Conservation (phyloP, 2,329 filamentous ascomycete species). For the Sporothrix pseudoabietina region DNA sequence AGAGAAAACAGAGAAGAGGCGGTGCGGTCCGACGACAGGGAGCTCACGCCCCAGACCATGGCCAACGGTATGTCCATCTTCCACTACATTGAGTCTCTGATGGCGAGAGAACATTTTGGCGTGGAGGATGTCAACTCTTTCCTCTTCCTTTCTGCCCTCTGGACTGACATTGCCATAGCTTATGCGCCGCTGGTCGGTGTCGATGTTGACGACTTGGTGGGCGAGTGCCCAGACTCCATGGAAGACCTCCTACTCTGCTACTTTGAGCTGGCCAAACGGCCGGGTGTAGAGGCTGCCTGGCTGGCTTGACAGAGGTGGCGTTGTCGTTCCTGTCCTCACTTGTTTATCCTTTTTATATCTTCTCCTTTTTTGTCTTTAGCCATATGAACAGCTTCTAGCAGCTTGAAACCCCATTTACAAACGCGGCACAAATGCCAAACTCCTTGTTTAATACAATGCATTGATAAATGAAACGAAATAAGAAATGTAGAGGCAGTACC, state of each 20-base stretch:
- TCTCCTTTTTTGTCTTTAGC: background rate
- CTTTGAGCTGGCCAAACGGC: slow-evolving; percentile 12
- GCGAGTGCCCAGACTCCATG: background rate
- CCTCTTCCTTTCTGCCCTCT: background rate
- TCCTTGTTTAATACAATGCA: background rate
- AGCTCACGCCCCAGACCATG: background rate
- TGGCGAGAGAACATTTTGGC: background rate
- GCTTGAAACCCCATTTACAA: background rate
- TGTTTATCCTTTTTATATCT: background rate
- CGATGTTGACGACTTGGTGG: background rate
- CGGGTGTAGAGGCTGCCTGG: background rate
- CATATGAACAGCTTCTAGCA: background rate
- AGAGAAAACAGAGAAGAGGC: background rate
- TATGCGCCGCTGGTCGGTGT: background rate
- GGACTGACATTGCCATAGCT: background rate
- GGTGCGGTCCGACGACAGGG: background rate
- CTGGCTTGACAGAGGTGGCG: background rate
- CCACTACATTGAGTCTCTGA: background rate
- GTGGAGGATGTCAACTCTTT: background rate
- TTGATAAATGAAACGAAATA: slow-evolving; percentile 3
- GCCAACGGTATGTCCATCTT: slow-evolving; percentile 17
- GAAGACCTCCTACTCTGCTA: background rate
- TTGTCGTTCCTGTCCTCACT: background rate
- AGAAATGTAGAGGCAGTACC: background rate
- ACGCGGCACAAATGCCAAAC: background rate